These are phyloP conservation scores for Selaginella moellendorffii DNA, from an alignment of 75 land plant species.

Conservation along the genomic window DNA sequence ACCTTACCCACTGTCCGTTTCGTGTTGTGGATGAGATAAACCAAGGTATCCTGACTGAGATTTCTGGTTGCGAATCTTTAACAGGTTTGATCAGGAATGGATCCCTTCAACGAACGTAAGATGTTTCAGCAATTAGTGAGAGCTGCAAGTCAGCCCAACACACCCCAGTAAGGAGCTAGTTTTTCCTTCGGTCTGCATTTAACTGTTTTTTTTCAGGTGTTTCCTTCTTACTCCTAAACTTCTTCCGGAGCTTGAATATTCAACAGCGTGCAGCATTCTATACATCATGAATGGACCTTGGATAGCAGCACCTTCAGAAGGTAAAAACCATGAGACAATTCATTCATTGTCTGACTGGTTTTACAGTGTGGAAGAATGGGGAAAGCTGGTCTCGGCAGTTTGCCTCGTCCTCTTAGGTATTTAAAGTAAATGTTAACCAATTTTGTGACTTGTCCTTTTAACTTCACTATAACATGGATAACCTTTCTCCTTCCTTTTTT, in stretches of 20 bases:
- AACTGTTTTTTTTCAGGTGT: conserved; percentile 51
- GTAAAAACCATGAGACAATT: not conserved
- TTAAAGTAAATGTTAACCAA: too few relatives aligned
- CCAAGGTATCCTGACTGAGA: too few relatives aligned
- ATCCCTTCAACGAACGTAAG: conserved; percentile 91
- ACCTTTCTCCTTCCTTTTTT: too few relatives aligned
- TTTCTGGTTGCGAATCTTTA: not conserved
- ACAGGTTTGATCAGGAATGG: conserved; percentile 57
- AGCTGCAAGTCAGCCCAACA: conserved; percentile 91
- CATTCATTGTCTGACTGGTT: not conserved
- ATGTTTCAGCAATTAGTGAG: conserved; percentile 98
- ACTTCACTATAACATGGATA: too few relatives aligned
- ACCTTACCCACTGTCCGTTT: conserved; percentile 93
- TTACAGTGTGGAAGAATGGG: not conserved
- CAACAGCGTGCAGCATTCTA: conserved; percentile 77
- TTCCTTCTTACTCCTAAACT: conserved; percentile 86
- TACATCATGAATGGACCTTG: conserved; percentile 96
- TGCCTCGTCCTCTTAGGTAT: too few relatives aligned
- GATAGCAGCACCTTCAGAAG: conserved; percentile 60
- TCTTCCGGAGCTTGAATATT: conserved; percentile 77
- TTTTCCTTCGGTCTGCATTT: not conserved
- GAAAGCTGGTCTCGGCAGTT: conserved; percentile 1
- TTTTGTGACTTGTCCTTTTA: too few relatives aligned
- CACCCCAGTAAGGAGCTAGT: conserved; percentile 99
- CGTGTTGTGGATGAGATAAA: conserved; percentile 99